phyloP scores from a whole-genome alignment of 345 rosid genomes.

The Citrus medica region DNA sequence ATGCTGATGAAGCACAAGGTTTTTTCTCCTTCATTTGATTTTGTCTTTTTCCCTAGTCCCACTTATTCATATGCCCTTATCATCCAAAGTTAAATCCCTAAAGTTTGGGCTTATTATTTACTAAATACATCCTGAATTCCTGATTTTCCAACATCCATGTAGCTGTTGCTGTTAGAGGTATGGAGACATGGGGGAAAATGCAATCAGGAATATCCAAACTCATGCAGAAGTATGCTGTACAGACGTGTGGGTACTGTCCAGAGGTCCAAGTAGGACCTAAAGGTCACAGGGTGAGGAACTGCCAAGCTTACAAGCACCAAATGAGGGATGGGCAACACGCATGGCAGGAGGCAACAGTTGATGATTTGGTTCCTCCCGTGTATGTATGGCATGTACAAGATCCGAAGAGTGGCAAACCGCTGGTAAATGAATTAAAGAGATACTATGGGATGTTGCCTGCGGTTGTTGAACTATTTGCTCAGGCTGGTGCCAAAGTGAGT shows the following conservation, averaged over 20 bases:
- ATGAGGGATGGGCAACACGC: conserved; percentile 63
- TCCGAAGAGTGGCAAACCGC: conserved; percentile 17
- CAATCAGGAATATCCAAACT: conserved; percentile 35
- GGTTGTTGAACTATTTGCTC: conserved; percentile 45
- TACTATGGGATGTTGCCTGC: conserved; percentile 52
- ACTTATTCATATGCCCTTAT: background rate
- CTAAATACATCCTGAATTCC: background rate
- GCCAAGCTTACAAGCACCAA: conserved; percentile 53
- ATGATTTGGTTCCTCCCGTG: conserved; percentile 43
- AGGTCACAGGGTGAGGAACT: conserved; percentile 51
- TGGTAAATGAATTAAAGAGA: conserved; percentile 39
- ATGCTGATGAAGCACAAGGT: conserved; percentile 29
- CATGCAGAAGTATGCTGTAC: conserved; percentile 41
- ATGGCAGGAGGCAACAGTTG: conserved; percentile 52
- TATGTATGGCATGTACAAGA: conserved; percentile 47
- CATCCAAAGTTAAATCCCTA: background rate
- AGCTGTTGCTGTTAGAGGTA: conserved; percentile 32
- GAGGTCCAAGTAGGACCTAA: conserved; percentile 51
- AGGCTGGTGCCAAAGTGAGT: conserved; percentile 42
- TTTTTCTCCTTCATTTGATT: conserved; percentile 1
- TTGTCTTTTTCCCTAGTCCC: background rate
- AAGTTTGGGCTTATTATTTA: conserved; percentile 1
- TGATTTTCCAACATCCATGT: background rate
- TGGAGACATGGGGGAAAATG: conserved; percentile 45
- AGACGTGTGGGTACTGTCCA: conserved; percentile 49